These are phyloP conservation scores for Microcos paniculata DNA, from an alignment of 345 rosid species.

Conservation along the genomic window DNA sequence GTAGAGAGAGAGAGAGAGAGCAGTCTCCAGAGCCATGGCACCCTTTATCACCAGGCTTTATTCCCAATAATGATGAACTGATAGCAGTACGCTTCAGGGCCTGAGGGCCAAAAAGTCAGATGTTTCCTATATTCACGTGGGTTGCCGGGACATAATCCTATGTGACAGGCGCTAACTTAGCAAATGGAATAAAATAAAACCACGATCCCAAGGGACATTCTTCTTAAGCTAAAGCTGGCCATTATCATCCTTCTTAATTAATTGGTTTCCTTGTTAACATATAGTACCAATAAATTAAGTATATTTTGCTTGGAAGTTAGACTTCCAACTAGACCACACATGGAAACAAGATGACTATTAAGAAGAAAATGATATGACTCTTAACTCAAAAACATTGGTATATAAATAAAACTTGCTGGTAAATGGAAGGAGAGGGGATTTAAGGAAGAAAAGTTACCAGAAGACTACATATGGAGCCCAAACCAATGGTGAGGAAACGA, in stretches of 20 bases:
- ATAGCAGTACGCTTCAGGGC: neutral
- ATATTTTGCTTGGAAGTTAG: neutral
- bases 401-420: neutral
- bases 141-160: conserved; percentile 2
- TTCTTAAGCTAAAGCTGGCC: conserved; percentile 5
- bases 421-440: neutral
- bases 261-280: neutral
- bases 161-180: conserved; percentile 8
- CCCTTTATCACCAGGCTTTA: conserved; percentile 11
- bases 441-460: conserved; percentile 35
- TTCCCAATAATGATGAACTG: conserved; percentile 9
- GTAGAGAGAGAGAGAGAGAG: neutral
- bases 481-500: conserved; percentile 63
- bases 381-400: neutral
- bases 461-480: conserved; percentile 63
- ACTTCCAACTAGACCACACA: neutral
- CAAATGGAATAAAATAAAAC: conserved; percentile 2
- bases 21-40: neutral
- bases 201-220: conserved; percentile 7
- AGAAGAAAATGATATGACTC: neutral
- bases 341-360: neutral
- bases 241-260: neutral
- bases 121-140: conserved; percentile 11
- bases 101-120: conserved; percentile 7
- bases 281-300: neutral